Base-by-base conservation (phyloP, 2,329 filamentous ascomycete species). In the Mycogone perniciosa region DNA sequence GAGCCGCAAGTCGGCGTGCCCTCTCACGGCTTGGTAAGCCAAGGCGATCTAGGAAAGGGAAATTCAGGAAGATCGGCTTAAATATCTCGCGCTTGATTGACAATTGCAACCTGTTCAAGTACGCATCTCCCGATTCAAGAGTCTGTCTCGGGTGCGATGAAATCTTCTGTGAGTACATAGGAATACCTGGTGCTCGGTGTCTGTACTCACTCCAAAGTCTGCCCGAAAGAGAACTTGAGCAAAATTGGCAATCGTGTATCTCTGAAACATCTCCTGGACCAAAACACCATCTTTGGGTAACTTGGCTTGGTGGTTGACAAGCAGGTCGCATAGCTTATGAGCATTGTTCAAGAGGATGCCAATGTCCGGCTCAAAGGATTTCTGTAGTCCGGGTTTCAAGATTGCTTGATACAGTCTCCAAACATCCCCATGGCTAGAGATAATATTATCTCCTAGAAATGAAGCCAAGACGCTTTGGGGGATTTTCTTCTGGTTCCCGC, bases 401-500 rank as follows among this genome's bases (percentile, higher is more conserved):
- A 72, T 61, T 1, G 60, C 58, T 1, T 59, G 61, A 50, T 67
- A 72, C 4, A 58, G 56, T 50, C 58, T 65, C 69, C 68, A 72
- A 2, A 57, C 62, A 7, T 64, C 59, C 2, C 67, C 69, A 48
- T 64, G 62, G 5, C 67, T 60, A 44, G 66, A 70, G 29, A 72
- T 72, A 27, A 72, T 64, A 40, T 72, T 71, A 46, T 71, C 68
- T 5, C 69, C 69, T 0, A 70, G 63, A 7, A 70, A 62, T 0
- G 58, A 56, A 3, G 69, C 70, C 38, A 71, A 57, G 7, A 71
- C 63, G 45, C 63, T 66, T 50, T 64, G 61, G 1, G 71, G 71
- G 7, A 71, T 69, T 58, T 71, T 73, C 30, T 65, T 62, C 46
- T 71, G 64, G 51, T 69, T 72, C 4, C 70, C 71, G n/a, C 64